These are phyloP conservation scores for Syzygium malaccense DNA, from an alignment of 441 rosid species.

Conservation along the genomic window DNA sequence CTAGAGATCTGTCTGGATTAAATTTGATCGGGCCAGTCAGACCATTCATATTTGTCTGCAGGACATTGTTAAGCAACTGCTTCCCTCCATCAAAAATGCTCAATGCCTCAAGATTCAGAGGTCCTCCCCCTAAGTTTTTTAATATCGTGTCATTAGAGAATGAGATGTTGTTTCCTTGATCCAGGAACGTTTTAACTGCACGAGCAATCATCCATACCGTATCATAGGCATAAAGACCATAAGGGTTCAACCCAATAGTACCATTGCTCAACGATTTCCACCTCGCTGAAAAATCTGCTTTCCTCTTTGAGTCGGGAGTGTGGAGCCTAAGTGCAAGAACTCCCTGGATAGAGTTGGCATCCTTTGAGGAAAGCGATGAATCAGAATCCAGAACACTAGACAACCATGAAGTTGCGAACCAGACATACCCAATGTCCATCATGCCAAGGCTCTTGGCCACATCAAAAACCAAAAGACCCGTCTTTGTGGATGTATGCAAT, in stretches of 20 bases:
- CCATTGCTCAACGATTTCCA: conserved; percentile 6
- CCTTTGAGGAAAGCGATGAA: neutral
- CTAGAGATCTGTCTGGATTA: conserved; percentile 4
- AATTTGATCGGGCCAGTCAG: conserved; percentile 9
- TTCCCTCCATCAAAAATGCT: conserved; percentile 9
- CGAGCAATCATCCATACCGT: conserved; percentile 12
- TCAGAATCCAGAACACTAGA: conserved; percentile 12
- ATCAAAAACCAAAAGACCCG: conserved; percentile 10
- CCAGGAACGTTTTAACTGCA: conserved; percentile 5
- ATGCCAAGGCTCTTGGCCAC: conserved; percentile 10
- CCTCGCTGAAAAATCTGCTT: neutral
- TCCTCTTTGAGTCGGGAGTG: conserved; percentile 1
- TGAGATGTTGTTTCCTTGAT: conserved; percentile 9
- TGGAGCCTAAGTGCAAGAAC: conserved; percentile 9
- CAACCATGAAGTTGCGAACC: conserved; percentile 12
- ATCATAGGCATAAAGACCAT: conserved; percentile 9
- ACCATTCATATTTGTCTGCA: conserved; percentile 9
- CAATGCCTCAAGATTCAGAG: conserved; percentile 6
- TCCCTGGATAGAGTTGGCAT: neutral
- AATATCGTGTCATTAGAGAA: conserved; percentile 8
- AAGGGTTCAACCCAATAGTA: conserved; percentile 6
- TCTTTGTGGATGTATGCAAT: neutral
- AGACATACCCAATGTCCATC: conserved; percentile 12
- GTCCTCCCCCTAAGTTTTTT: neutral
- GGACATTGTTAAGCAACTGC: conserved; percentile 4